These are phyloP conservation scores for Acacia melanoxylon DNA, from an alignment of 306 rosid species.

Conservation along the genomic window DNA sequence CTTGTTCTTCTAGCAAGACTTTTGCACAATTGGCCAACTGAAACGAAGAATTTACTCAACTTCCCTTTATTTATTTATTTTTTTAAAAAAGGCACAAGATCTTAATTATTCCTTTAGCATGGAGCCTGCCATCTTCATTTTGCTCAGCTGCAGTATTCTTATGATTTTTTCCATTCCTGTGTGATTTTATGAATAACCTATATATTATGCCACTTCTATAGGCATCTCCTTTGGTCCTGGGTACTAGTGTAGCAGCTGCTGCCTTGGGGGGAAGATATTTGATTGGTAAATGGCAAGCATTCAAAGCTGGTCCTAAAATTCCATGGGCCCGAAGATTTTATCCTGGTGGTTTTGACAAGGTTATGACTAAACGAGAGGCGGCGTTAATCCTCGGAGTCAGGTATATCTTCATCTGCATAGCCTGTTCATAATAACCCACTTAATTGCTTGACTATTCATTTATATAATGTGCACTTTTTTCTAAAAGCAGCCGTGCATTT, in stretches of 20 bases:
- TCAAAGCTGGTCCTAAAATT: constrained; percentile 20
- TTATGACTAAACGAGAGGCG: constrained; percentile 39
- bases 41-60: background rate
- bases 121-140: background rate
- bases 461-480: background rate
- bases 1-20: background rate
- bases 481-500: background rate
- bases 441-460: background rate
- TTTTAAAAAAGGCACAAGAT: background rate
- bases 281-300: constrained; percentile 33
- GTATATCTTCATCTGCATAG: background rate
- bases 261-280: constrained; percentile 37
- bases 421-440: background rate
- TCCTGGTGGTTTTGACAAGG: constrained; percentile 37
- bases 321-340: constrained; percentile 32
- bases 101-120: background rate
- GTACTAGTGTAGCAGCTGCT: constrained; percentile 34
- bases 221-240: constrained; percentile 33
- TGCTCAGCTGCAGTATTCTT: background rate
- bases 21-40: background rate
- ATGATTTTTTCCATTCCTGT: background rate
- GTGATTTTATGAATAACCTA: background rate
- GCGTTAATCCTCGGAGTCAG: constrained; percentile 41
- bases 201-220: background rate
- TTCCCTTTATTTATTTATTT: background rate